A percentile compares a stretch with the other conserved stretches of the same genome.
These are phyloP conservation scores for Hypoxylon fuscum DNA, from an alignment of 495 filamentous ascomycete genomes.

Conservation along the genomic window DNA sequence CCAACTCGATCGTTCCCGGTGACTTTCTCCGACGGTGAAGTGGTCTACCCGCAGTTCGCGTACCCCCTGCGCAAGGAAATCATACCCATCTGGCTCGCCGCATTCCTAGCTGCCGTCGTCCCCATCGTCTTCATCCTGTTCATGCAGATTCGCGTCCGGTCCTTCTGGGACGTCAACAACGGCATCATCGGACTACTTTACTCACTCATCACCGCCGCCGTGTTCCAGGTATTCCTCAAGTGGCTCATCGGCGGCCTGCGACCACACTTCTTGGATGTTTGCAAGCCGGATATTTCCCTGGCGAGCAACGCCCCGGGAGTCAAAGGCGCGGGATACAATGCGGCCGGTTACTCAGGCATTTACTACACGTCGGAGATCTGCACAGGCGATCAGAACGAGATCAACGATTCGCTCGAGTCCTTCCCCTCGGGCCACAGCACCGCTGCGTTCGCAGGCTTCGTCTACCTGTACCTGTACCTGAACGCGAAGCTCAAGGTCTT, in stretches of 20 bases:
- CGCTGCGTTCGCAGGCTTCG: conserved; percentile 65
- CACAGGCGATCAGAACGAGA: conserved; percentile 52
- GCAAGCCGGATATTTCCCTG: conserved; percentile 58
- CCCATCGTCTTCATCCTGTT: conserved; percentile 66
- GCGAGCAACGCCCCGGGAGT: conserved; percentile 42
- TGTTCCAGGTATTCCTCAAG: conserved; percentile 67
- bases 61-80: conserved; percentile 70
- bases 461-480: conserved; percentile 68
- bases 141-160: conserved; percentile 67
- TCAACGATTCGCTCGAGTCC: conserved; percentile 62
- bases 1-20: conserved; percentile 66
- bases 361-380: conserved; percentile 61
- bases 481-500: conserved; percentile 73
- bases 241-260: conserved; percentile 65
- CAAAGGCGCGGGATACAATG: conserved; percentile 47
- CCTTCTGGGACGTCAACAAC: conserved; percentile 75
- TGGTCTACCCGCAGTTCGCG: conserved; percentile 69
- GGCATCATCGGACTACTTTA: conserved; percentile 68
- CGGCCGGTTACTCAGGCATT: conserved; percentile 54
- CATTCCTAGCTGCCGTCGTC: conserved; percentile 61
- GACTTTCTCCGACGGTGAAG: conserved; percentile 64
- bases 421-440: conserved; percentile 71
- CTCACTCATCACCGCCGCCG: conserved; percentile 64
- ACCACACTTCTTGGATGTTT: conserved; percentile 67
- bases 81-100: conserved; percentile 67